Evolutionary conservation across 257 asterid genomes (phyloP).

Genomic region (Anisodus tanguticus): DNA sequence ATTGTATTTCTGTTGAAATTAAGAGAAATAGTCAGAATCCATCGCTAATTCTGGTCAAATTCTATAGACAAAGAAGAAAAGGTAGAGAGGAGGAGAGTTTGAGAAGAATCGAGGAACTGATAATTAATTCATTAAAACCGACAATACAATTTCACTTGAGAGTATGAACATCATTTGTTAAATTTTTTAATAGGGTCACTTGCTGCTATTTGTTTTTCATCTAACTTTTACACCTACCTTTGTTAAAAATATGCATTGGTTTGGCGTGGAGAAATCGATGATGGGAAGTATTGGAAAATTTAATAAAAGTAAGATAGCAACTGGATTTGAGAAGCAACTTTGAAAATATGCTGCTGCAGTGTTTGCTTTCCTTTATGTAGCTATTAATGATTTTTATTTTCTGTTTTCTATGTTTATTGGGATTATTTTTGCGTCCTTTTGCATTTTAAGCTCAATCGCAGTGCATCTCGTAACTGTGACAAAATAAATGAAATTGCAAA

Average conservation of each 20-base stretch:
- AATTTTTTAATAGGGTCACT: not conserved
- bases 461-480: not conserved
- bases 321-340: not conserved
- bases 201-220: not conserved
- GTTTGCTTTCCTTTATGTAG: not conserved
- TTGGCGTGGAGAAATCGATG: not conserved
- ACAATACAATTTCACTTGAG: not conserved
- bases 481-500: not conserved
- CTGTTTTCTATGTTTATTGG: not conserved
- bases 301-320: not conserved
- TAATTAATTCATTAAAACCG: too few species aligned
- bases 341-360: not conserved
- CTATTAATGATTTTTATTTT: not conserved
- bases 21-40: too few species aligned
- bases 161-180: not conserved
- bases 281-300: not conserved
- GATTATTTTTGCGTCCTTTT: not conserved
- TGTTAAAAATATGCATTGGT: not conserved
- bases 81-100: too few species aligned
- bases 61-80: too few species aligned
- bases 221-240: not conserved
- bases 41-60: too few species aligned
- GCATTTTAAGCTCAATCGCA: not conserved
- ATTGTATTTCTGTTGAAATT: too few species aligned
- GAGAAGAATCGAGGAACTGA: too few species aligned